Evolutionary conservation across 2,329 filamentous ascomycete genomes (phyloP).

Genomic region (Helicocarpus griseus): DNA sequence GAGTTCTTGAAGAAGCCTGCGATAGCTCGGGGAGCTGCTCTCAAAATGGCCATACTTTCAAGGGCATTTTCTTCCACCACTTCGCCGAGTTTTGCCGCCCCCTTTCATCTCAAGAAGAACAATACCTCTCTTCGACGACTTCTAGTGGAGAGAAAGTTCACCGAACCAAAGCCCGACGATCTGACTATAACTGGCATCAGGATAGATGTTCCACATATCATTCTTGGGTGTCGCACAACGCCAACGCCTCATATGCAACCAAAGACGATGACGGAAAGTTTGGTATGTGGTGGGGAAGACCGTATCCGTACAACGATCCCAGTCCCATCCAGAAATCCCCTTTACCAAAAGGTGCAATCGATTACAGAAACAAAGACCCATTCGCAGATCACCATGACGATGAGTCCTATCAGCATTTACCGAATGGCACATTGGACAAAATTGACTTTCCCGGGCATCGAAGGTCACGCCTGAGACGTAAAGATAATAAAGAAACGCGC

Average conservation of each 20-base stretch:
- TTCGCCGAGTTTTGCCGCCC: slow-evolving; percentile 66
- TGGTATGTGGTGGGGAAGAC: slow-evolving; percentile 74
- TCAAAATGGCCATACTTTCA: slow-evolving; percentile 83
- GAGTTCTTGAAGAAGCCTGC: slow-evolving; percentile 76
- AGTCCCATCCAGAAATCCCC: slow-evolving; percentile 12
- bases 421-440: neutral
- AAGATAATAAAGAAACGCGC: slow-evolving; percentile 3
- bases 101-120: slow-evolving; percentile 42
- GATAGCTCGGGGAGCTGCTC: slow-evolving; percentile 66
- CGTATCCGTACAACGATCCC: slow-evolving; percentile 15
- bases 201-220: slow-evolving; percentile 56
- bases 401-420: neutral
- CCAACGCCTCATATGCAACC: slow-evolving; percentile 60
- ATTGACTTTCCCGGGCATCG: neutral
- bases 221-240: slow-evolving; percentile 71
- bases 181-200: slow-evolving; percentile 43
- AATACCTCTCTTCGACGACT: slow-evolving; percentile 33
- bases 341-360: slow-evolving; percentile 37
- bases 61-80: slow-evolving; percentile 91
- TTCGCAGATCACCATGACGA: slow-evolving; percentile 8
- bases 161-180: slow-evolving; percentile 34
- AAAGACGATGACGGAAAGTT: slow-evolving; percentile 60
- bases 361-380: slow-evolving; percentile 37
- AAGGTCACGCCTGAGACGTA: slow-evolving; percentile 1
- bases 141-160: slow-evolving; percentile 22